Evolutionary conservation across 2,329 filamentous ascomycete species (phyloP).

Genomic region (Pyrenophora teres): DNA sequence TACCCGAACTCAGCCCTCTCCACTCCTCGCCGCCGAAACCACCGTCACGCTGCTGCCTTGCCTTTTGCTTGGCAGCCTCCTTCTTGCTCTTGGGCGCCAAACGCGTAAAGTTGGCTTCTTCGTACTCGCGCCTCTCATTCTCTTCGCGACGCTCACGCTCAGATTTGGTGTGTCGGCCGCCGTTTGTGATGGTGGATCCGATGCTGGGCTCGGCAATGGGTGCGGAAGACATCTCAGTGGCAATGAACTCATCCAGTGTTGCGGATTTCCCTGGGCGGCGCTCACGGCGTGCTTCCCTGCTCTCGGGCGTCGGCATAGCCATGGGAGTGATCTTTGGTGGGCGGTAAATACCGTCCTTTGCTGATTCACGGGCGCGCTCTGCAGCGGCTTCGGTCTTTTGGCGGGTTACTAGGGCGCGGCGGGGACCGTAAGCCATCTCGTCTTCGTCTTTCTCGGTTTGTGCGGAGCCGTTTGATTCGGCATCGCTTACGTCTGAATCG

Average conservation of each 20-base stretch:
- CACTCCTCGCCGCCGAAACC: conserved; percentile 94
- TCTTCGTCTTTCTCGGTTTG: conserved; percentile 53
- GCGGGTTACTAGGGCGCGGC: conserved; percentile 55
- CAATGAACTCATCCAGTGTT: conserved; percentile 90
- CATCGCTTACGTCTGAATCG: conserved; percentile 50
- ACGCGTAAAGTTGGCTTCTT: conserved; percentile 89
- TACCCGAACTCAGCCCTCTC: conserved; percentile 80
- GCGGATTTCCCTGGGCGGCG: conserved; percentile 73
- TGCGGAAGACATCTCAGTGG: conserved; percentile 78
- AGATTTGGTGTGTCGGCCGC: conserved; percentile 80
- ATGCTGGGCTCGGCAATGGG: conserved; percentile 88
- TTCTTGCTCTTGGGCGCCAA: conserved; percentile 88
- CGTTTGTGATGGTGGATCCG: conserved; percentile 81
- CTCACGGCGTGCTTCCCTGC: conserved; percentile 65
- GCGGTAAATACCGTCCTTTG: conserved; percentile 75
- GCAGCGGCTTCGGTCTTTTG: conserved; percentile 26
- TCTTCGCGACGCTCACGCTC: conserved; percentile 76
- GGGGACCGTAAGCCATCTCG: conserved; percentile 67
- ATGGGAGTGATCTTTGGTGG: conserved; percentile 88
- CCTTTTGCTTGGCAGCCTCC: conserved; percentile 69
- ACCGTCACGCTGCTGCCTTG: conserved; percentile 43
- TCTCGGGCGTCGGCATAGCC: conserved; percentile 71
- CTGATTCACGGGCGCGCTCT: conserved; percentile 34
- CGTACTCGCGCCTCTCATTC: conserved; percentile 79
- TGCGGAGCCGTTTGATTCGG: conserved; percentile 32